These are phyloP conservation scores for Boletus holoroseus DNA, from an alignment of 1,284 basidiomycete species.

Conservation along the genomic window DNA sequence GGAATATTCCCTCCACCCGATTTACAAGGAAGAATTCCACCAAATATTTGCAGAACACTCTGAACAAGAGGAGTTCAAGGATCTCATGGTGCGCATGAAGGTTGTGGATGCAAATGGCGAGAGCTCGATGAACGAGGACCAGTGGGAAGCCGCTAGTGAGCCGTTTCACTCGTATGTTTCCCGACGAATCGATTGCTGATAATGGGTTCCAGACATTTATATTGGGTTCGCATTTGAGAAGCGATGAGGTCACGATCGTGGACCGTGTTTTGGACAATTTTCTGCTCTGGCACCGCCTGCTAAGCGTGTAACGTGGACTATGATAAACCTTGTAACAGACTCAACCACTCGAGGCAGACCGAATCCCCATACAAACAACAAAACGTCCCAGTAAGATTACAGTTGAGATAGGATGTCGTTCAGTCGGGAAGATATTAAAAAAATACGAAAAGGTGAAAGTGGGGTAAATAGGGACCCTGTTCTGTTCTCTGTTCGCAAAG, in stretches of 20 bases:
- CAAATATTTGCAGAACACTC: constrained; percentile 78
- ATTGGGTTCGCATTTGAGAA: constrained; percentile 81
- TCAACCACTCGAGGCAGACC: not conserved
- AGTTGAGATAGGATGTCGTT: constrained; percentile 24
- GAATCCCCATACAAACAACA: constrained; percentile 10
- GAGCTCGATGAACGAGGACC: constrained; percentile 86
- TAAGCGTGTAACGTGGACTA: constrained; percentile 3
- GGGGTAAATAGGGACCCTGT: constrained; percentile 21
- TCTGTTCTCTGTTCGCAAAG: not conserved
- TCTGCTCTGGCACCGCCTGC: constrained; percentile 3
- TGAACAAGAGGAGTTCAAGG: constrained; percentile 69
- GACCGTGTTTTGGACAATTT: constrained; percentile 5
- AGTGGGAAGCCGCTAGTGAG: constrained; percentile 96
- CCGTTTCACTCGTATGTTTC: constrained; percentile 17
- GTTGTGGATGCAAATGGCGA: constrained; percentile 80
- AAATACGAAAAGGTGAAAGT: constrained; percentile 2
- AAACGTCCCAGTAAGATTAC: constrained; percentile 29
- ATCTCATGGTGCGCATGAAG: constrained; percentile 80
- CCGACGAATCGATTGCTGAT: constrained; percentile 6
- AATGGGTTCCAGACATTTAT: constrained; percentile 60
- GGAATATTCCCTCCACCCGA: constrained; percentile 71
- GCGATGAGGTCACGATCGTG: constrained; percentile 32
- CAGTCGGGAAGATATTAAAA: constrained; percentile 4
- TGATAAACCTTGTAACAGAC: not conserved
- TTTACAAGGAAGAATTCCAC: constrained; percentile 88